Conservation (phyloP, 768 basidiomycete genomes). For the Leccinum subgranulosum region DNA sequence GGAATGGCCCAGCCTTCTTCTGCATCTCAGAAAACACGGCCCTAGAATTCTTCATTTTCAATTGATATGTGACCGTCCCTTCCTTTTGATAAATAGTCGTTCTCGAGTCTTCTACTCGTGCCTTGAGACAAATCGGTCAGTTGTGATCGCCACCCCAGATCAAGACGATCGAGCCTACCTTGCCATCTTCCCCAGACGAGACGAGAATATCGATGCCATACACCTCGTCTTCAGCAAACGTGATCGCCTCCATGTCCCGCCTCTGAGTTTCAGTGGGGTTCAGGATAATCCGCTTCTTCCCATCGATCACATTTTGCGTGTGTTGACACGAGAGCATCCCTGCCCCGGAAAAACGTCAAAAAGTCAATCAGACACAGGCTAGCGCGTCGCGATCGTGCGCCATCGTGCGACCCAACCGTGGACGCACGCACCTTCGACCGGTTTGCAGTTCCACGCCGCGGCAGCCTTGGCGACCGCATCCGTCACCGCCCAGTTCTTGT, state of each 20-base stretch:
- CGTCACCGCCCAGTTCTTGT: slow-evolving; percentile 94
- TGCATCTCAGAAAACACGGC: slow-evolving; percentile 96
- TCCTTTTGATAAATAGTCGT: slow-evolving; percentile 94
- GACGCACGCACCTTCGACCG: slow-evolving; percentile 78
- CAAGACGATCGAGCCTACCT: slow-evolving; percentile 44
- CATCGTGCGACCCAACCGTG: not conserved
- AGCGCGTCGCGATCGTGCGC: not conserved
- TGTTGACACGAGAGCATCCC: slow-evolving; percentile 97
- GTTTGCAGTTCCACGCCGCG: slow-evolving; percentile 77
- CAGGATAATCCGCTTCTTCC: slow-evolving; percentile 92
- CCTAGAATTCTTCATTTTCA: slow-evolving; percentile 97
- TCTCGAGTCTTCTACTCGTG: slow-evolving; percentile 82
- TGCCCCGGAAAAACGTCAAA: slow-evolving; percentile 24
- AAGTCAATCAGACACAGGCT: not conserved
- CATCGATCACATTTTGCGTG: slow-evolving; percentile 91
- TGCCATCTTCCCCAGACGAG: slow-evolving; percentile 86
- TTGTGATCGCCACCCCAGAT: not conserved
- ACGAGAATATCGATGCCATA: slow-evolving; percentile 93
- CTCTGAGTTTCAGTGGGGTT: slow-evolving; percentile 85
- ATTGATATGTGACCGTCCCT: slow-evolving; percentile 81
- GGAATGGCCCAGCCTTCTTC: slow-evolving; percentile 97
- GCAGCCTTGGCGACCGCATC: slow-evolving; percentile 76
- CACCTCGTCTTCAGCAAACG: slow-evolving; percentile 91
- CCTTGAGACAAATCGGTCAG: slow-evolving; percentile 45
- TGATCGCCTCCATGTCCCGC: slow-evolving; percentile 78